These are phyloP conservation scores for Cyclanthera cordifolia DNA, from an alignment of 306 rosid species.

Conservation along the genomic window DNA sequence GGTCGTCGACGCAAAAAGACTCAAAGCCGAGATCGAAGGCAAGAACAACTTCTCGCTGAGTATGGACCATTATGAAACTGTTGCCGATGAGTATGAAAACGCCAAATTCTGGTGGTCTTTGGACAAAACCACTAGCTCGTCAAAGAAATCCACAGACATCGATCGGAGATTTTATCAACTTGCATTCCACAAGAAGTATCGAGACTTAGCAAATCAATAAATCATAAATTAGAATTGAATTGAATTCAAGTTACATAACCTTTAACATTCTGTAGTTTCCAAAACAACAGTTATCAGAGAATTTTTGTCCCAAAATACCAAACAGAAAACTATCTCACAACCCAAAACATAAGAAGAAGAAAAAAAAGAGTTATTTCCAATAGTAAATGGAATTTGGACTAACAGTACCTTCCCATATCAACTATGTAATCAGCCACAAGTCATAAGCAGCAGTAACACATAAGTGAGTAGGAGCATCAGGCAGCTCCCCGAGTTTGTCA, in stretches of 20 bases:
- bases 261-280: not conserved
- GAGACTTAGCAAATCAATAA: not conserved
- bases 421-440: not conserved
- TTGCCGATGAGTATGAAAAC: slow-evolving; percentile 1
- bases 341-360: not conserved
- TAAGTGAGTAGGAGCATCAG: slow-evolving; percentile 18
- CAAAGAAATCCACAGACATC: not conserved
- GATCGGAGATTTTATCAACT: not conserved
- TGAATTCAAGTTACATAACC: not conserved
- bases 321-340: not conserved
- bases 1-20: not conserved
- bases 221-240: too few species aligned
- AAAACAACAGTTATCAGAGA: not conserved
- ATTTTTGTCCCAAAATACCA: not conserved
- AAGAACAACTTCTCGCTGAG: not conserved
- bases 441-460: slow-evolving; percentile 17
- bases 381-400: not conserved
- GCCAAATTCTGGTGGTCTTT: slow-evolving; percentile 5
- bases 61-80: too few species aligned
- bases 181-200: slow-evolving; percentile 4
- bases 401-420: not conserved
- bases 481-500: slow-evolving; percentile 12
- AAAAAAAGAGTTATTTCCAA: not conserved
- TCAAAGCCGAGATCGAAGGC: not conserved
- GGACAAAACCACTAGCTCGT: not conserved